Evolutionary conservation across 2,329 filamentous ascomycete genomes (phyloP).

Genomic region (Dactylonectria estremocensis): DNA sequence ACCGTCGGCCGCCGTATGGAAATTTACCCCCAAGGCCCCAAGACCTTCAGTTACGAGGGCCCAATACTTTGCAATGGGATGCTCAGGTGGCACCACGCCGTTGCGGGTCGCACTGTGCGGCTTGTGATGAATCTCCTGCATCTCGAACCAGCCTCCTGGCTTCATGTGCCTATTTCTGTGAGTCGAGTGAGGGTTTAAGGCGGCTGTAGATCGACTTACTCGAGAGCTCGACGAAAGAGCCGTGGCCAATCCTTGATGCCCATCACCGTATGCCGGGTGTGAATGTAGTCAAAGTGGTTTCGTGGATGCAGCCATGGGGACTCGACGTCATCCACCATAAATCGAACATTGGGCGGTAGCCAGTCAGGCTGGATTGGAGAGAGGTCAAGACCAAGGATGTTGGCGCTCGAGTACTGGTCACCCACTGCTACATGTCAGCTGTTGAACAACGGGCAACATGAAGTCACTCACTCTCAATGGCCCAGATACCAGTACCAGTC

Average conservation of each 20-base stretch:
- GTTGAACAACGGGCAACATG: not conserved
- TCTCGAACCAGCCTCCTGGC: slow-evolving; percentile 69
- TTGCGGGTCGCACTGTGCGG: slow-evolving; percentile 61
- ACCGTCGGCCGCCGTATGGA: slow-evolving; percentile 60
- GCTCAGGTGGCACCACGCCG: slow-evolving; percentile 55
- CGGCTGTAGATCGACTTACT: slow-evolving; percentile 32
- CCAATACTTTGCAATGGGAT: slow-evolving; percentile 65
- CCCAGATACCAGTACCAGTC: slow-evolving; percentile 73
- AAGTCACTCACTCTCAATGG: slow-evolving; percentile 64
- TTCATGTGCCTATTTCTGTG: slow-evolving; percentile 61
- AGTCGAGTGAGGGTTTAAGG: not conserved
- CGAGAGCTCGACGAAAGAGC: slow-evolving; percentile 57
- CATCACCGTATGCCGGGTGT: slow-evolving; percentile 70
- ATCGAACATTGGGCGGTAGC: slow-evolving; percentile 70
- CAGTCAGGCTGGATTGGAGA: slow-evolving; percentile 66
- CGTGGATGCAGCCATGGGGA: slow-evolving; percentile 68
- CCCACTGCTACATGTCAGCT: slow-evolving; percentile 57
- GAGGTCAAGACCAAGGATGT: slow-evolving; percentile 62
- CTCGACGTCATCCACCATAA: slow-evolving; percentile 72
- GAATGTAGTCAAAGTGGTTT: slow-evolving; percentile 73
- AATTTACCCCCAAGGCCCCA: slow-evolving; percentile 61
- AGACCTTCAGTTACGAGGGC: slow-evolving; percentile 61
- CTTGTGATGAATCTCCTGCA: slow-evolving; percentile 68
- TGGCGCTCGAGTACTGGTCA: slow-evolving; percentile 60
- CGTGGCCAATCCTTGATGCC: slow-evolving; percentile 70